Conservation (phyloP, 78 protist species). For the Dictyostelium capitatum region DNA sequence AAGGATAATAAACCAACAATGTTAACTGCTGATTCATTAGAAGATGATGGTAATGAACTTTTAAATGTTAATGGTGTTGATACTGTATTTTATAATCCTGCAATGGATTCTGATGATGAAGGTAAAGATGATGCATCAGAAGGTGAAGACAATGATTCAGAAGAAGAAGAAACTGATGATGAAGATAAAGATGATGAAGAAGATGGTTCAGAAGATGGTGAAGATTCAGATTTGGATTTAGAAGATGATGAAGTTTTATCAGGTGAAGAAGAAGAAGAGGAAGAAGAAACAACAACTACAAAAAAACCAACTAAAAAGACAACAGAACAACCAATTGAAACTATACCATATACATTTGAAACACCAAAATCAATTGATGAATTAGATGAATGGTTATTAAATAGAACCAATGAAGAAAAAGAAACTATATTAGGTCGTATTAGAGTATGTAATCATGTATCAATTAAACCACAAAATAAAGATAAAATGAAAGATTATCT, state of each 20-base stretch:
- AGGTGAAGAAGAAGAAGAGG: slow-evolving; percentile 72
- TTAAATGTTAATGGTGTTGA: slow-evolving; percentile 11
- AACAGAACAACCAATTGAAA: slow-evolving; percentile 5
- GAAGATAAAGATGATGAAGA: slow-evolving; percentile 22
- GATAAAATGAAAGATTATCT: slow-evolving; percentile 76
- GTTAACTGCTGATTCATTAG: slow-evolving; percentile 37
- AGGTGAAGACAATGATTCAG: slow-evolving; percentile 6
- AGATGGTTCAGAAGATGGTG: background rate
- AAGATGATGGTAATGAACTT: slow-evolving; percentile 19
- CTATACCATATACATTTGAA: slow-evolving; percentile 76
- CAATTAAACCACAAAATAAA: slow-evolving; percentile 82
- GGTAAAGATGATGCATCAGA: background rate
- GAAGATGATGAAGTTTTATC: slow-evolving; percentile 15
- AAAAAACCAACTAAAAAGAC: slow-evolving; percentile 20
- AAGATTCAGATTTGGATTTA: slow-evolving; percentile 12
- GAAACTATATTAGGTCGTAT: slow-evolving; percentile 45
- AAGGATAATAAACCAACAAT: slow-evolving; percentile 52
- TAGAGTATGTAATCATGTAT: slow-evolving; percentile 77
- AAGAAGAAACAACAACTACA: slow-evolving; percentile 23
- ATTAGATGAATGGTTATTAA: slow-evolving; percentile 65
- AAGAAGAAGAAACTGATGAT: slow-evolving; percentile 3
- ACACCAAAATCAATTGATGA: slow-evolving; percentile 70
- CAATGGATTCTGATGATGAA: slow-evolving; percentile 6
- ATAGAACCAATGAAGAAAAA: slow-evolving; percentile 41
- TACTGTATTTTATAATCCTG: slow-evolving; percentile 8